Evolutionary conservation across 2,329 filamentous ascomycete genomes (phyloP), one percentile per base, ranked within the genome.

Genomic region (Ceratocystis diversiconidia): DNA sequence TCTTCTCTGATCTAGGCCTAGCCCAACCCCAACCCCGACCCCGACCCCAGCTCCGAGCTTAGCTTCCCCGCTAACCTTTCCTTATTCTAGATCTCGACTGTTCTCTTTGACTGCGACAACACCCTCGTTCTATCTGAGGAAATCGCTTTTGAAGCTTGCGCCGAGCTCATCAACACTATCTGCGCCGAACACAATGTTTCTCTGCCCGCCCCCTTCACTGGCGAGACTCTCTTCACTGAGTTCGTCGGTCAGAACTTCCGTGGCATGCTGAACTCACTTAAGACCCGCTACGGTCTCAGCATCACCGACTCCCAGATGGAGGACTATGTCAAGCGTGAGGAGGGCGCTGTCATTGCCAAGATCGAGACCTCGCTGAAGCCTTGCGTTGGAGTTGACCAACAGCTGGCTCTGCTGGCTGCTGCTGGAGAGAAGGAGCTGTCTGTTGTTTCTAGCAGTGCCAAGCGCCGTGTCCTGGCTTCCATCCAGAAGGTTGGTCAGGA

Each of bases 161-260:
- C 91, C 72, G 88, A 89, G 68, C 85, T 96, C 69, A 87, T 90
- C 80, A 96, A 96, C 78, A 80, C 90, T 75, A 89, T 95, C 74
- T 85, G 92, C 74, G 80, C 81, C 71, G 81, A 82, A 72, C 81
- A 87, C 72, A 78, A 80, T 71, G 79, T 90, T 68, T 2, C 63
- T 28, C 48, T 67, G 15, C 70, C 75, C 36, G 80, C 84, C 71
- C 84, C 82, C 73, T 96, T 95, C 79, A 91, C 88, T 3, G 88
- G 88, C 72, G 83, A 86, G 61, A 81, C 85, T 68, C 85, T 96
- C 69, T 89, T 95, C 77, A 79, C 81, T 71, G 89, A 95, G 77
- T 96, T 95, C 72, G 90, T 96, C 71, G 91, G 92, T 71, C 88
- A 94, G 75, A 95, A 95, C 82, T 96, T 95, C 82, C 89, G 90